Evolutionary conservation across 371 early-diverging fungal genomes (phyloP), one percentile per base, ranked within the genome.

Genomic region (Furculomyces boomerangus): DNA sequence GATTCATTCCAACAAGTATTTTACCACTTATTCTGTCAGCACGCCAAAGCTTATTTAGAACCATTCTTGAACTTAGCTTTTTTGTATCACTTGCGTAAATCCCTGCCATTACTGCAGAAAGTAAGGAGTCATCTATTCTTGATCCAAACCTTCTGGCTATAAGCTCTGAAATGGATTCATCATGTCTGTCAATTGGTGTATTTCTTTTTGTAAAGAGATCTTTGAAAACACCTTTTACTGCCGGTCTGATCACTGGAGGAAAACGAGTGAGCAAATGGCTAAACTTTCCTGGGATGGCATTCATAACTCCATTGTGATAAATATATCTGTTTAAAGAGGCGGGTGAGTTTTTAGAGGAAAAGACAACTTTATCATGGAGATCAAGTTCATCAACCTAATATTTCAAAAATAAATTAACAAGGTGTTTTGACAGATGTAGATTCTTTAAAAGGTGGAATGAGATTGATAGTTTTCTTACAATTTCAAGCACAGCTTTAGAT

Each of bases 31-130:
- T 18, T 45, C 51, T 53, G 45, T 62, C 67, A 7, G 49, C 66
- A 46, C 50, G 58, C 60, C 69, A 68, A 49, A 68, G 62, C 43
- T 75, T 62, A 31, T 74, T 73, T 40, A 93, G 66, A 1, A 83
- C 78, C 1, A 90, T 80, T 29, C 79, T 68, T 0, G 88, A 73
- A 31, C 88, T 88, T 8, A 93, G 73, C 51, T 72, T 61, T 40
- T 72, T 77, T 1, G 74, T 71, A 63, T 94, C 87, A 0, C 91
- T 92, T 0, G 93, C 93, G 69, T 91, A 94, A 43, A 94, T 87
- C 0, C 96, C 96, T 58, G 89, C 92, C 30, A 89, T 75, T 35
- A 91, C 66, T 1, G 92, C 89, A 25, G 90, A 87, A 26, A 91
- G 76, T 53, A 95, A 52, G 44, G 72, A 72, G 53, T 85, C 76